Conservation (phyloP, 306 rosid genomes). For the Boehmeria nivea region DNA sequence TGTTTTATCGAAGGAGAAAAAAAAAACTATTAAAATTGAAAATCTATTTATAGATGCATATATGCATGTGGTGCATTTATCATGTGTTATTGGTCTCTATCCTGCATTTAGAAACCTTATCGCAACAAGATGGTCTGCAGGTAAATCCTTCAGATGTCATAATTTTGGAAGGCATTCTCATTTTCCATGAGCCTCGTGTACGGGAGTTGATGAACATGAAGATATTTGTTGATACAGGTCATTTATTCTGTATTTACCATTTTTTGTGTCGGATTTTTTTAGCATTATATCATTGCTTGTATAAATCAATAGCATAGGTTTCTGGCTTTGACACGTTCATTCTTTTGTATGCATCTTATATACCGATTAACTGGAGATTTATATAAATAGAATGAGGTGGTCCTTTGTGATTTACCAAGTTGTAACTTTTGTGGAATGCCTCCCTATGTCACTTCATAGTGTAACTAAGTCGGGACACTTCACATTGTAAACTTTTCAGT, state of each 20-base stretch:
- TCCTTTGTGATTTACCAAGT: no score
- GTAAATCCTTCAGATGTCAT: constrained; percentile 95
- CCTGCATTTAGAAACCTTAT: not conserved
- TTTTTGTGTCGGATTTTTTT: not conserved
- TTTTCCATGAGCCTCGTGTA: constrained; percentile 90
- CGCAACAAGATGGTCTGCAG: constrained; percentile 38
- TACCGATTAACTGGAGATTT: no score
- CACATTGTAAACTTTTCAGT: constrained; percentile 74
- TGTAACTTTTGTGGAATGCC: no score
- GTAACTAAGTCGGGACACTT: constrained; percentile 51
- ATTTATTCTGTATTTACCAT: constrained; percentile 30
- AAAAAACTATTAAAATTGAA: not conserved
- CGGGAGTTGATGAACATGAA: constrained; percentile 97
- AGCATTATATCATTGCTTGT: not conserved
- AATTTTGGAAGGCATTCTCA: constrained; percentile 94
- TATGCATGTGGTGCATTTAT: not conserved
- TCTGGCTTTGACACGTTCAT: not conserved
- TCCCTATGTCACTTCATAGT: constrained; percentile 6
- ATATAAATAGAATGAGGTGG: no score
- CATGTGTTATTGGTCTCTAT: constrained; percentile 10
- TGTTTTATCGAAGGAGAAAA: not conserved
- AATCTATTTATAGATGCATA: not conserved
- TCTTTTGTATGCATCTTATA: not conserved
- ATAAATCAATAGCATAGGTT: not conserved
- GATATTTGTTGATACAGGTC: constrained; percentile 99